These are phyloP conservation scores for Colletotrichum cereale DNA, from an alignment of 2,329 filamentous ascomycete genomes.

Conservation along the genomic window DNA sequence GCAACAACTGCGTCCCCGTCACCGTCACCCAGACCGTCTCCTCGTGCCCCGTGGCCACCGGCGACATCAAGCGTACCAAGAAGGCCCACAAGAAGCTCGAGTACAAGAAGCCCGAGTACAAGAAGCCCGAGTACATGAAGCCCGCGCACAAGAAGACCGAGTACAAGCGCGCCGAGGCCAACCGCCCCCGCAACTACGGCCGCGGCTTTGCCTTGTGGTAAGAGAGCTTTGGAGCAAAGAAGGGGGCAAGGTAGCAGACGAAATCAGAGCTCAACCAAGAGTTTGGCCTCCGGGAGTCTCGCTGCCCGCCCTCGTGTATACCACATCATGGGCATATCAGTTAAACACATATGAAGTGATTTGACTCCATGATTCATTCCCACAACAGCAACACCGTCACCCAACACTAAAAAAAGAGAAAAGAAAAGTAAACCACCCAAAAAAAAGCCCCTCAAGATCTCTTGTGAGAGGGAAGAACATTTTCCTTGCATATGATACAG, in stretches of 20 bases:
- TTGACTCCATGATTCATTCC: not conserved
- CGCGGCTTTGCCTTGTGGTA: constrained; percentile 27
- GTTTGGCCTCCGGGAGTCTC: not conserved
- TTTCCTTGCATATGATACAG: constrained; percentile 16
- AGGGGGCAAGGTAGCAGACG: not conserved
- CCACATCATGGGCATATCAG: constrained; percentile 23
- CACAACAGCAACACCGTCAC: not conserved
- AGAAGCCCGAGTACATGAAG: no score
- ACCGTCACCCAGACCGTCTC: constrained; percentile 41
- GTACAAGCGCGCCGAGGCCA: constrained; percentile 1
- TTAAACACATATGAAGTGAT: not conserved
- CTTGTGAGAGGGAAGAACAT: not conserved
- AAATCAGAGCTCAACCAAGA: not conserved
- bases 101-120: no score
- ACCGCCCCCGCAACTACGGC: constrained; percentile 26
- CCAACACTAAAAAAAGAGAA: not conserved
- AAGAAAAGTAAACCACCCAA: not conserved
- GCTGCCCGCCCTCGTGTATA: not conserved
- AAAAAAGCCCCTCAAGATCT: not conserved
- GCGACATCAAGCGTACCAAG: not conserved
- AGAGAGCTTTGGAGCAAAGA: not conserved
- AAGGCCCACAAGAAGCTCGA: not conserved
- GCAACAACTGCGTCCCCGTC: constrained; percentile 27
- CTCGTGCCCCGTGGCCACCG: constrained; percentile 9
- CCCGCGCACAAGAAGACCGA: no score